These are phyloP conservation scores for Aspergillus panamensis DNA, from an alignment of 495 filamentous ascomycete genomes.

Conservation along the genomic window DNA sequence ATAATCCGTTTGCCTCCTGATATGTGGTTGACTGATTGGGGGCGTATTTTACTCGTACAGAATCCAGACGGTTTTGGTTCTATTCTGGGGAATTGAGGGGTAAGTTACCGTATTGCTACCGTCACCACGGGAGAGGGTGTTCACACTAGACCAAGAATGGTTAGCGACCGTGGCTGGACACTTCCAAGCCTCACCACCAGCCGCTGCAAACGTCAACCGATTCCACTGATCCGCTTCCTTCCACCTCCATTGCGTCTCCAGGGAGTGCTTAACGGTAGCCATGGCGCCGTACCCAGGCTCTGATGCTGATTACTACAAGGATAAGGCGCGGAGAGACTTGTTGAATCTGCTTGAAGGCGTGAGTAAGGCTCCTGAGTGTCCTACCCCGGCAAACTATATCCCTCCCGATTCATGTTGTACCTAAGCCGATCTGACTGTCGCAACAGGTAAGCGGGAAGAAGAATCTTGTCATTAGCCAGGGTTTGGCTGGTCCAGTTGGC, in stretches of 20 bases:
- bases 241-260: conserved; percentile 22
- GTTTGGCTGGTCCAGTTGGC: conserved; percentile 82
- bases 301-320: conserved; percentile 75
- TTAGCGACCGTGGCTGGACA: conserved; percentile 20
- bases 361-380: conserved; percentile 53
- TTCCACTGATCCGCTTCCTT: conserved; percentile 7
- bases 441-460: conserved; percentile 93
- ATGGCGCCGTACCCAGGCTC: conserved; percentile 70
- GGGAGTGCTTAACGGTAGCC: conserved; percentile 24
- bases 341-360: conserved; percentile 86
- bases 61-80: neutral
- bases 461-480: conserved; percentile 89
- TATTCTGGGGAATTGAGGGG: conserved; percentile 1
- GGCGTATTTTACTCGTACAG: conserved; percentile 15
- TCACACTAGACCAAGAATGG: conserved; percentile 18
- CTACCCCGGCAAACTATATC: neutral
- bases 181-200: conserved; percentile 19
- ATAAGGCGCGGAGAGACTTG: conserved; percentile 80
- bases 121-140: conserved; percentile 7
- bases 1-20: conserved; percentile 16
- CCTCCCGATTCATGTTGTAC: neutral
- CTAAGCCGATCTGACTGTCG: conserved; percentile 25
- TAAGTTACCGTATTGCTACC: conserved; percentile 23
- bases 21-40: conserved; percentile 7
- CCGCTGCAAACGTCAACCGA: conserved; percentile 18